Evolutionary conservation across 352 stramenopile genomes (phyloP).

Genomic region (Phytophthora tubulina): DNA sequence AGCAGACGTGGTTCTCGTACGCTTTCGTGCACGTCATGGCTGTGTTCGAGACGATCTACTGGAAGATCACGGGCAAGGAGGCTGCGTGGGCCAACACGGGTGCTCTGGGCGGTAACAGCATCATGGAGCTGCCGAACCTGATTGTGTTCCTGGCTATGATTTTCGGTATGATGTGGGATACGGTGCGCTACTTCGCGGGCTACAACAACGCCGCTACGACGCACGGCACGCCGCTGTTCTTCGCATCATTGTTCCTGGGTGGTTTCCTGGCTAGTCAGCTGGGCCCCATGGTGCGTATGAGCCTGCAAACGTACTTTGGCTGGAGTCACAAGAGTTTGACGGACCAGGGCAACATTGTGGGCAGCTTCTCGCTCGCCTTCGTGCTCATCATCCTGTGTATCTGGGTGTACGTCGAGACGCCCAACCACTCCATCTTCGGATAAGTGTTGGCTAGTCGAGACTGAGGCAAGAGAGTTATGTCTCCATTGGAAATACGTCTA

Average conservation of each 20-base stretch:
- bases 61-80: constrained; percentile 82
- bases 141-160: constrained; percentile 75
- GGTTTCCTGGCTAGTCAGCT: constrained; percentile 68
- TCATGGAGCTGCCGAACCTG: constrained; percentile 75
- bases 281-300: constrained; percentile 79
- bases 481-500: constrained; percentile 34
- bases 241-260: constrained; percentile 71
- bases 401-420: constrained; percentile 85
- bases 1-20: constrained; percentile 86
- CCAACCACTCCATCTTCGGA: constrained; percentile 52
- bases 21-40: constrained; percentile 77
- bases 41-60: constrained; percentile 81
- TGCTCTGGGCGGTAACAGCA: constrained; percentile 67
- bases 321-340: constrained; percentile 85
- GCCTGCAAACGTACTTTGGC: constrained; percentile 77
- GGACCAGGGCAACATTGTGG: constrained; percentile 81
- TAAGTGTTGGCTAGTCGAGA: constrained; percentile 38
- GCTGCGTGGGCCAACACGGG: constrained; percentile 75
- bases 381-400: constrained; percentile 76
- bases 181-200: constrained; percentile 72
- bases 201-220: constrained; percentile 79
- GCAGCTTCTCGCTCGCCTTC: constrained; percentile 72
- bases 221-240: constrained; percentile 70
- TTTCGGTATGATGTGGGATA: constrained; percentile 70
- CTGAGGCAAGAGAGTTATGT: constrained; percentile 18